Conservation (phyloP, 306 rosid species). For the Pterocarpus santalinus region DNA sequence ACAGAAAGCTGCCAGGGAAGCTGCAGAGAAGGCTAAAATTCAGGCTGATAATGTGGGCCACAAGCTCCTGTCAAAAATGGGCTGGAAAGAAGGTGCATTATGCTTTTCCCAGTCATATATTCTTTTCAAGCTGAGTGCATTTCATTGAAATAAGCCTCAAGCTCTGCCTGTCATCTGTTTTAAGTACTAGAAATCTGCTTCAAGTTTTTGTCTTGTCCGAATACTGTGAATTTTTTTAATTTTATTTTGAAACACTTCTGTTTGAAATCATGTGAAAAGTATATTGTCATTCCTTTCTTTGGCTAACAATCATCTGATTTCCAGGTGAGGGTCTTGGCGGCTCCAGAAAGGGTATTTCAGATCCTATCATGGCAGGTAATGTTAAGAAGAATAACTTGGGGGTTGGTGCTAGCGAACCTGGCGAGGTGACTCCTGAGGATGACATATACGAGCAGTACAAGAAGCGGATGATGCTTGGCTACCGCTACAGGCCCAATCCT, state of each 20-base stretch:
- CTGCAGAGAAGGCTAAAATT: constrained; percentile 85
- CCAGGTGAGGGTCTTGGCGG: constrained; percentile 97
- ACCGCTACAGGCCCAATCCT: constrained; percentile 95
- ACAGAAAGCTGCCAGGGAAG: constrained; percentile 78
- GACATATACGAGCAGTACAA: constrained; percentile 98
- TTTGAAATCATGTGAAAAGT: too few species aligned
- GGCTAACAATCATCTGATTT: constrained; percentile 40
- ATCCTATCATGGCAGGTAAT: constrained; percentile 92
- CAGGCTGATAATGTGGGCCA: constrained; percentile 99
- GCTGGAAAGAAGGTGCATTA: constrained; percentile 91
- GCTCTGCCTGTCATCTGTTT: too few species aligned
- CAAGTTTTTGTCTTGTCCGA: too few species aligned
- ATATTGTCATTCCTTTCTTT: background rate
- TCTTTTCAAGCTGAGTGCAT: too few species aligned
- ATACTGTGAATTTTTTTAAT: too few species aligned
- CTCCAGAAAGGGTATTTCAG: constrained; percentile 87
- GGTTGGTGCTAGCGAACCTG: constrained; percentile 94
- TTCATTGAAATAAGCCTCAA: too few species aligned
- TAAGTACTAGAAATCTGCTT: too few species aligned
- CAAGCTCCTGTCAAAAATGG: constrained; percentile 91
- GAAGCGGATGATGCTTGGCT: constrained; percentile 99
- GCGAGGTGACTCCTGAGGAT: constrained; percentile 91
- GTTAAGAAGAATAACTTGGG: constrained; percentile 94
- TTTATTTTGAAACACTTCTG: too few species aligned
- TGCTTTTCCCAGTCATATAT: constrained; percentile 9